Conservation (phyloP, 306 rosid species). For the Quillaja saponaria region DNA sequence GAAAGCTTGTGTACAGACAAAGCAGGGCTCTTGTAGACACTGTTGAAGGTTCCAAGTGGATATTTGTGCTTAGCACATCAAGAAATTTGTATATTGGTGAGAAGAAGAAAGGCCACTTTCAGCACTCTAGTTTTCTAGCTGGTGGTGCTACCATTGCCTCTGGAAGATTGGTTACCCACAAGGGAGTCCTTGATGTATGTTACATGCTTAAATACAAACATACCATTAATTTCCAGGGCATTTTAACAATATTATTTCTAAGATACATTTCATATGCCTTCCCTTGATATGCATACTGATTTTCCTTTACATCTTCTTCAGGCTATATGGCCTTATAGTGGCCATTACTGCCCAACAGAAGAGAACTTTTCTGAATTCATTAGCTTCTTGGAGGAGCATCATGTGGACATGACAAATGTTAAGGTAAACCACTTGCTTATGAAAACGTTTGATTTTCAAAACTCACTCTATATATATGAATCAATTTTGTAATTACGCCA, state of each 20-base stretch:
- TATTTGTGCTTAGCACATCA: slow-evolving; percentile 77
- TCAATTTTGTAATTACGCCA: not conserved
- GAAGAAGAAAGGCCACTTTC: slow-evolving; percentile 76
- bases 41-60: slow-evolving; percentile 72
- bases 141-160: slow-evolving; percentile 84
- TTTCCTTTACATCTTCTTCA: slow-evolving; percentile 34
- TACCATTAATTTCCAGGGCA: not conserved
- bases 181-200: slow-evolving; percentile 70
- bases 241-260: too few species aligned
- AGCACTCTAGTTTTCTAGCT: slow-evolving; percentile 85
- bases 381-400: slow-evolving; percentile 60
- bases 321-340: slow-evolving; percentile 94
- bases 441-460: not conserved
- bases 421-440: slow-evolving; percentile 48
- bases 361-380: slow-evolving; percentile 66
- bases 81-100: slow-evolving; percentile 65
- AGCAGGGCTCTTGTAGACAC: slow-evolving; percentile 53
- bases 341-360: slow-evolving; percentile 76
- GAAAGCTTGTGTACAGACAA: slow-evolving; percentile 59
- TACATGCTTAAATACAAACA: not conserved
- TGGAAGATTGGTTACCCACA: slow-evolving; percentile 66
- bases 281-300: not conserved
- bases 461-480: not conserved
- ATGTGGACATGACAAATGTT: slow-evolving; percentile 71
- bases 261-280: too few species aligned